Evolutionary conservation across 257 asterid species (phyloP), one percentile per base, ranked within the genome.

Genomic region (Galeopsis tetrahit): DNA sequence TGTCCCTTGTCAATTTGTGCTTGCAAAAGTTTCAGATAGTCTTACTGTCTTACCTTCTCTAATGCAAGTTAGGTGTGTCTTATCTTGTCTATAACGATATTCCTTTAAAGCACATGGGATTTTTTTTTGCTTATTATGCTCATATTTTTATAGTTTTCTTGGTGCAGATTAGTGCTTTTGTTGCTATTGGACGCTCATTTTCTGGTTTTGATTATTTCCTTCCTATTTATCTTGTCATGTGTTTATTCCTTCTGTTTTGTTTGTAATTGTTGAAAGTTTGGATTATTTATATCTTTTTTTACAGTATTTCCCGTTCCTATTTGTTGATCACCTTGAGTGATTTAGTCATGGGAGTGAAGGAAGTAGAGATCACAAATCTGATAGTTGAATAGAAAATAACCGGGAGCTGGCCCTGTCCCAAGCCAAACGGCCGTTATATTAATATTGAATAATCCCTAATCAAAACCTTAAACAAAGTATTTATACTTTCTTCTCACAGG

Each of bases 241-340:
- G 35, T 48, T n/a, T 4, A 14, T 46, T 48, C 51, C 42, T 40
- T 13, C 38, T 35, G 62, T 44, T 13, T 14, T n/a, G 31, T 32
- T 36, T 56, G 70, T 67, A 62, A 3, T 73, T 69, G 51, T 64
- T 52, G 69, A 49, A 31, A 35, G 68, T 48, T 44, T 62, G 33
- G 42, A 65, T 35, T 43, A 39, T 64, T 14, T 10, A 36, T 52
- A 7, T 61, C 2, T 61, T 60, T 55, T 48, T 61, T 11, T 73
- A 46, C 57, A 34, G 38, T 53, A 48, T 34, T 33, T 33, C 14
- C 57, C 34, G 3, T 55, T 36, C 70, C 49, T 21, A 7, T 66
- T 31, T 53, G 10, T 8, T 61, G 69, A 68, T n/a, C 43, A 63
- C 60, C 61, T 59, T 40, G 62, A 38, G 38, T 21, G 28, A 21